Evolutionary conservation across 768 basidiomycete genomes (phyloP).

Genomic region (Daedaleopsis nitida): DNA sequence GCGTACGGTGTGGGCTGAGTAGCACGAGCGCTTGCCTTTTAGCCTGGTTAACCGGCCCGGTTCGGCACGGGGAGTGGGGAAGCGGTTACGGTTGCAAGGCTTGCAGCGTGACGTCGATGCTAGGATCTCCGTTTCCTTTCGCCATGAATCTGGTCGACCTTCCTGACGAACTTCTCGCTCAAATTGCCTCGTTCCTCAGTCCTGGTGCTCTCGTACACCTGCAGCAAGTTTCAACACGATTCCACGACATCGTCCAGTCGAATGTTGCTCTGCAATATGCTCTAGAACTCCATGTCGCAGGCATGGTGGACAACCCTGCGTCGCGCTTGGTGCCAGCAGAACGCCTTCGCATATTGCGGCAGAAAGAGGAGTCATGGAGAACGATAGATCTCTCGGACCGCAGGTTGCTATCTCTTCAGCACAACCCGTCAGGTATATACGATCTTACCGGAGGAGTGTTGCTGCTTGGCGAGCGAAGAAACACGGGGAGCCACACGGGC

Average conservation of each 20-base stretch:
- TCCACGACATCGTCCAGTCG: slow-evolving; percentile 7
- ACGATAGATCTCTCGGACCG: slow-evolving; percentile 10
- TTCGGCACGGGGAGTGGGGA: no score
- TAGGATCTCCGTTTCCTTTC: neutral
- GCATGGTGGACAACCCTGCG: slow-evolving; percentile 18
- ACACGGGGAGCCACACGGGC: neutral
- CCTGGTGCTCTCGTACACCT: neutral
- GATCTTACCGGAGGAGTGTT: slow-evolving; percentile 28
- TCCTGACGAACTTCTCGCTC: slow-evolving; percentile 23
- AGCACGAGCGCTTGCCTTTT: no score
- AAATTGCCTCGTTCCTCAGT: slow-evolving; percentile 14
- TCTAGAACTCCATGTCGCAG: slow-evolving; percentile 16
- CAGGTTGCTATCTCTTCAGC: slow-evolving; percentile 6
- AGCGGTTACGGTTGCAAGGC: no score
- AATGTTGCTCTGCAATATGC: slow-evolving; percentile 19
- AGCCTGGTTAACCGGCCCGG: no score
- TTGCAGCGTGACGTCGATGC: neutral
- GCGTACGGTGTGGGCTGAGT: no score
- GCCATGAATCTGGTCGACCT: slow-evolving; percentile 18
- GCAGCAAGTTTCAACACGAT: slow-evolving; percentile 4
- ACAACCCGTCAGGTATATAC: slow-evolving; percentile 27
- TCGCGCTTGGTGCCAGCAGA: slow-evolving; percentile 19
- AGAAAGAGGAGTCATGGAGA: slow-evolving; percentile 18
- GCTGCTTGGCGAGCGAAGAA: slow-evolving; percentile 23
- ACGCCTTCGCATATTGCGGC: slow-evolving; percentile 10